These are phyloP conservation scores for Dillenia turbinata DNA, from an alignment of 164 flowering plant species.

Conservation along the genomic window DNA sequence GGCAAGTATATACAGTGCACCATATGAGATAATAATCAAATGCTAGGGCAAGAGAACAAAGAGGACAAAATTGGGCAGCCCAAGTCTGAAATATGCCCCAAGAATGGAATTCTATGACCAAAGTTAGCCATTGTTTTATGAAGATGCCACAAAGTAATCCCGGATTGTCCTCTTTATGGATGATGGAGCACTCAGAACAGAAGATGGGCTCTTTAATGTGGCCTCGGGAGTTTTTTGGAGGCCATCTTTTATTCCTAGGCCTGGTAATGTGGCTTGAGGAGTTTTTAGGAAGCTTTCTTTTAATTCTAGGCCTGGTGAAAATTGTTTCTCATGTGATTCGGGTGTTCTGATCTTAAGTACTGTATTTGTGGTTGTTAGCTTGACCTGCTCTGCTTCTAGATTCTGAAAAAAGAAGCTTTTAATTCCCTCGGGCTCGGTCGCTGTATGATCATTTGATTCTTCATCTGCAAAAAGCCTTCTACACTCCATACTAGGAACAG, in stretches of 20 bases:
- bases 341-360: slow-evolving; percentile 53
- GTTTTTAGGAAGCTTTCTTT: slow-evolving; percentile 27
- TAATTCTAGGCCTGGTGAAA: slow-evolving; percentile 11
- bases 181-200: slow-evolving; percentile 76
- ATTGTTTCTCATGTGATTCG: slow-evolving; percentile 32
- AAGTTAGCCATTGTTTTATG: slow-evolving; percentile 11
- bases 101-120: too few species aligned
- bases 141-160: slow-evolving; percentile 47
- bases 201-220: slow-evolving; percentile 44
- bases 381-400: slow-evolving; percentile 2
- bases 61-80: too few species aligned
- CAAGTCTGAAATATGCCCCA: too few species aligned
- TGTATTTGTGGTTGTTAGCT: slow-evolving; percentile 13
- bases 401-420: slow-evolving; percentile 14
- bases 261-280: slow-evolving; percentile 32
- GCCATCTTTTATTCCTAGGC: slow-evolving; percentile 28
- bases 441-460: slow-evolving; percentile 12
- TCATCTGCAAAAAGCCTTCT: slow-evolving; percentile 36
- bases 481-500: slow-evolving; percentile 39
- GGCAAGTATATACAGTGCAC: too few species aligned
- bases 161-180: slow-evolving; percentile 54
- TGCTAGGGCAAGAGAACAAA: too few species aligned
- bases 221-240: slow-evolving; percentile 38
- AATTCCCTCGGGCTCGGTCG: neutral
- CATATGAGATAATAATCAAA: too few species aligned